Base-by-base conservation (phyloP, 305 asterid species). In the Andrographis paniculata region DNA sequence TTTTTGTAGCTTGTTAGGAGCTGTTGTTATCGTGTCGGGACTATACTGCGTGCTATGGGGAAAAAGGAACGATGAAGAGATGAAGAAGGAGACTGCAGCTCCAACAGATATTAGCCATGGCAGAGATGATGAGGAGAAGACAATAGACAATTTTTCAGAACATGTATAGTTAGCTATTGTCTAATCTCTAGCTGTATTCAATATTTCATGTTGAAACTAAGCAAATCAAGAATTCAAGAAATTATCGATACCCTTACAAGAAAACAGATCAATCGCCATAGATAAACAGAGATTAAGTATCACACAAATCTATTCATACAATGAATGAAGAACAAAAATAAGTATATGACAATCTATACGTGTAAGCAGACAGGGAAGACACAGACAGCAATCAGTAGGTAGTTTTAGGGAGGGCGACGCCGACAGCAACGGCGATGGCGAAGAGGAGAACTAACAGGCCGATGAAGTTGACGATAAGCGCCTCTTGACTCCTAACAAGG, bases 391-490 rank as follows among this genome's bases (percentile, higher is more conserved):
- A 24, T 24, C 9, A 24, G 2, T 31, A 31, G 1, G 37, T 31
- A 19, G 11, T 14, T 16, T 33, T 21, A 17, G 66, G 62, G 51
- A 65, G 63, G 11, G 53, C 55, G 54, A 62, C 65, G 14, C 62
- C 52, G 49, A 72, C 24, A 53, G 43, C 65, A 18, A 78, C 84
- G 17, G 69, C 68, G 13, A 63, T 42, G 16, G 65, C 82, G 52
- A 51, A 81, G 12, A 77, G 42, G 42, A 81, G 62, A 18, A 81
- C 22, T 1, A 75, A 62, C 11, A 78, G 55, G 0, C 75, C 93
- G 0, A 60, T 70, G 61, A 82, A 79, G 66, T 82, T 79, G 22
- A 79, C 31, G 0, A 82, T 11, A 2, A 63, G 62, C 8, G 79
- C 77, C 58, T 81, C 93, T 62, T 42, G 72, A 39, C 18, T 38